Evolutionary conservation across 441 rosid species (phyloP).

Genomic region (Brassica balearica): DNA sequence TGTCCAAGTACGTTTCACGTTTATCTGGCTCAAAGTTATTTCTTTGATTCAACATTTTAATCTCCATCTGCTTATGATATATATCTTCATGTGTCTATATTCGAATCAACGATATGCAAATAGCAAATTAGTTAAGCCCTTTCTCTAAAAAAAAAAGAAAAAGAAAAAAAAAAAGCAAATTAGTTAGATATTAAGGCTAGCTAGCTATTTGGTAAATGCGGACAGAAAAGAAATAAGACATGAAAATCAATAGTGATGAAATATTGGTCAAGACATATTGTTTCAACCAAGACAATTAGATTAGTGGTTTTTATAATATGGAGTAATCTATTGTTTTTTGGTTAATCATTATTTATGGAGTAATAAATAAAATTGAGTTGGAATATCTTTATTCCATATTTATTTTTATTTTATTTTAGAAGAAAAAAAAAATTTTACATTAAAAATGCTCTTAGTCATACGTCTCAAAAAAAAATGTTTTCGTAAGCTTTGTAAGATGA

Average conservation of each 20-base stretch:
- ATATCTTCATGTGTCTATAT: background rate
- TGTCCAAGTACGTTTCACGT: slow-evolving; percentile 71
- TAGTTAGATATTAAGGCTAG: background rate
- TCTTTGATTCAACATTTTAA: background rate
- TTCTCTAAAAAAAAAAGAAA: no score
- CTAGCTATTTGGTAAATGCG: background rate
- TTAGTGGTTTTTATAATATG: background rate
- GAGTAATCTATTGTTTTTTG: no score
- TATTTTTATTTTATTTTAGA: no score
- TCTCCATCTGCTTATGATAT: slow-evolving; percentile 15
- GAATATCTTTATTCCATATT: no score
- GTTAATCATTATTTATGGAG: no score
- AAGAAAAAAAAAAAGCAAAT: no score
- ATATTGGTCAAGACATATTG: background rate
- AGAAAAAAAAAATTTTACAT: no score
- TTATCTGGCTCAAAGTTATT: background rate
- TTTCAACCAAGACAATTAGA: background rate
- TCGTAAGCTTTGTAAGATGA: background rate
- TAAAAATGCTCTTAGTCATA: no score
- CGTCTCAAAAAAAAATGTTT: no score
- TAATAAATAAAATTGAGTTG: no score
- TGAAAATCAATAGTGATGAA: background rate
- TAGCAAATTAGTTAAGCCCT: no score
- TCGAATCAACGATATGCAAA: background rate
- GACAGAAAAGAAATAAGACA: background rate